phyloP scores from a whole-genome alignment of 306 rosid species.

The Hippophae tibetana region DNA sequence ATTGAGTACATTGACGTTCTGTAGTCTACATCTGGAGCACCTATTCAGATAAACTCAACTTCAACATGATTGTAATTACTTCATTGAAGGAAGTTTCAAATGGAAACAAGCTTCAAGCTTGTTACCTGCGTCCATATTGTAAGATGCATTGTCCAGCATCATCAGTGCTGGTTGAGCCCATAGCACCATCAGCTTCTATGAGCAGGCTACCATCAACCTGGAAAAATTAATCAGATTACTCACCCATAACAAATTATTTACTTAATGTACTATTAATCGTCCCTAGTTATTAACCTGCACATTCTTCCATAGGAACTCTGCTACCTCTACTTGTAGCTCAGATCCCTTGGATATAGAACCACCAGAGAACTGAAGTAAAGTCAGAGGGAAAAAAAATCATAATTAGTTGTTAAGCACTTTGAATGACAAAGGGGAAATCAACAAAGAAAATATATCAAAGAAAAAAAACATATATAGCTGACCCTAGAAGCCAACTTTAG shows the following conservation, averaged over 20 bases:
- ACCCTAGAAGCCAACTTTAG: too few species aligned
- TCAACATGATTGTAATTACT: slow-evolving; percentile 12
- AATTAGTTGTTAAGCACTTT: not conserved
- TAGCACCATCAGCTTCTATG: slow-evolving; percentile 45
- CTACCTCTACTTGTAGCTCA: slow-evolving; percentile 82
- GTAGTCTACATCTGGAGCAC: slow-evolving; percentile 90
- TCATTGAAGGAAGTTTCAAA: slow-evolving; percentile 1
- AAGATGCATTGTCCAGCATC: slow-evolving; percentile 54
- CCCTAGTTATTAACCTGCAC: slow-evolving; percentile 33
- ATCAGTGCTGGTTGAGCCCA: slow-evolving; percentile 57
- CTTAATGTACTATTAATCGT: too few species aligned
- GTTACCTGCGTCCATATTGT: slow-evolving; percentile 75
- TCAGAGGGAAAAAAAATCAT: slow-evolving; percentile 14
- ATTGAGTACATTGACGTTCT: slow-evolving; percentile 70
- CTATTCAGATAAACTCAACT: slow-evolving; percentile 33
- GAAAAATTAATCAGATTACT: slow-evolving; percentile 31
- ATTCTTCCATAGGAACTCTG: slow-evolving; percentile 85
- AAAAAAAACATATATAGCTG: too few species aligned
- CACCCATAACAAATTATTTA: too few species aligned
- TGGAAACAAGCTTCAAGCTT: slow-evolving; percentile 9
- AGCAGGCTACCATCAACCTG: slow-evolving; percentile 85
- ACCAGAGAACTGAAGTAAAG: slow-evolving; percentile 49
- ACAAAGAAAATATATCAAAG: too few species aligned
- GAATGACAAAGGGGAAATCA: not conserved
- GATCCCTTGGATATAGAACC: slow-evolving; percentile 82